A percentile compares a stretch with the other conserved stretches of the same genome.
Evolutionary conservation across 495 filamentous ascomycete species (phyloP).

Genomic region (Massariosphaeria phaeospora): DNA sequence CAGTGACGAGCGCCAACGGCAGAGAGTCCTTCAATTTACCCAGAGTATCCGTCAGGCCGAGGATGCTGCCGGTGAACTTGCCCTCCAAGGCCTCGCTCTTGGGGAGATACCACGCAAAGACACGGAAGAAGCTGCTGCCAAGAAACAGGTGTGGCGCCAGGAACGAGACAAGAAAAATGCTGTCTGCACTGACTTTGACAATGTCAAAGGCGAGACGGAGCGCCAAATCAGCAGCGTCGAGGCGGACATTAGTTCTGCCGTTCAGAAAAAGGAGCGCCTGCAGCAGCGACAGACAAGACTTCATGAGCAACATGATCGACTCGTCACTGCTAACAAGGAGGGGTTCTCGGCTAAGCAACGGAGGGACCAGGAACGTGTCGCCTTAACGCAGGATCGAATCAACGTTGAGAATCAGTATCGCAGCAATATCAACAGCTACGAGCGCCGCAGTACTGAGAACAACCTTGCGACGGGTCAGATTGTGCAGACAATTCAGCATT

Average conservation of each 20-base stretch:
- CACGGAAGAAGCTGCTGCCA: constrained; percentile 53
- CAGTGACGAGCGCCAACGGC: constrained; percentile 75
- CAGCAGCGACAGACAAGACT: constrained; percentile 69
- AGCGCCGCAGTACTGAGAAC: constrained; percentile 27
- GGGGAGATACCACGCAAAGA: constrained; percentile 66
- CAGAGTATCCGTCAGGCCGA: constrained; percentile 80
- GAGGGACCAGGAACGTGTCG: constrained; percentile 62
- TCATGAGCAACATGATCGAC: constrained; percentile 70
- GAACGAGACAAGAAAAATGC: constrained; percentile 60
- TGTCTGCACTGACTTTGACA: constrained; percentile 54
- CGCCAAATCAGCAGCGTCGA: constrained; percentile 60
- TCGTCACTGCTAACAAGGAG: constrained; percentile 69
- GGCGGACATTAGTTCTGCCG: constrained; percentile 59
- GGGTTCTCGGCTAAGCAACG: constrained; percentile 70
- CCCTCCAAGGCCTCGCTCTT: constrained; percentile 60
- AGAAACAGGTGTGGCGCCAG: constrained; percentile 57
- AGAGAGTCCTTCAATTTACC: constrained; percentile 70
- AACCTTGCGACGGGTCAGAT: constrained; percentile 13
- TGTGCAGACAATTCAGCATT: constrained; percentile 28
- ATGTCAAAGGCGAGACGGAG: constrained; percentile 59
- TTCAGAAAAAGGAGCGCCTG: constrained; percentile 74
- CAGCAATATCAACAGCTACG: constrained; percentile 37
- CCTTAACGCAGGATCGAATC: constrained; percentile 58
- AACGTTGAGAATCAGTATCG: constrained; percentile 50
- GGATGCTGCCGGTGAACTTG: constrained; percentile 59